phyloP scores from a whole-genome alignment of 1,284 basidiomycete genomes.

The Ganoderma sinense region DNA sequence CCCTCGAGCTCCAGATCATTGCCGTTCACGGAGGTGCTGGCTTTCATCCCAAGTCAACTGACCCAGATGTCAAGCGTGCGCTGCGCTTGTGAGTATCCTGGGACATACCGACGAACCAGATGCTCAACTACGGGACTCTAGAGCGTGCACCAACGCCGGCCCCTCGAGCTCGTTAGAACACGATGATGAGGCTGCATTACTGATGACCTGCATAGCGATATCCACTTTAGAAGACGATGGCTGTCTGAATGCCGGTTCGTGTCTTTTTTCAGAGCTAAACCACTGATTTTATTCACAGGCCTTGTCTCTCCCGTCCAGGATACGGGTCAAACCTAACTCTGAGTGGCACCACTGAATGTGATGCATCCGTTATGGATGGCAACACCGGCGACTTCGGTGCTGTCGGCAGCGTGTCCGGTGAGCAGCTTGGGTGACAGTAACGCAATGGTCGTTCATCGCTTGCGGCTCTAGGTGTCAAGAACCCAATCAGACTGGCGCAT shows the following conservation, averaged over 20 bases:
- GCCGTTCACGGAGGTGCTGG: constrained; percentile 79
- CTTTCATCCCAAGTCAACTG: constrained; percentile 51
- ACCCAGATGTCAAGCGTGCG: constrained; percentile 57
- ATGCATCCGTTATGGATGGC: constrained; percentile 77
- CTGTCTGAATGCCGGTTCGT: constrained; percentile 70
- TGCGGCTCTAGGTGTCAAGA: constrained; percentile 59
- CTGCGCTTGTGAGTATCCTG: constrained; percentile 55
- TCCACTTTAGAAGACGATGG: constrained; percentile 64
- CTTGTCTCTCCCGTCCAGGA: constrained; percentile 47
- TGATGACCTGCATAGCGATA: constrained; percentile 61
- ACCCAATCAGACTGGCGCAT: constrained; percentile 68
- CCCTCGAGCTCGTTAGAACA: constrained; percentile 26
- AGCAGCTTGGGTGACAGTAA: neutral
- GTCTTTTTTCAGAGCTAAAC: neutral
- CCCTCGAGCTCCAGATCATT: constrained; percentile 37
- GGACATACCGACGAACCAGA: neutral
- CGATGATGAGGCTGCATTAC: constrained; percentile 40
- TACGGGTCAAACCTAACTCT: constrained; percentile 79
- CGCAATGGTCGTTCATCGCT: too few species aligned
- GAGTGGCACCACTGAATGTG: constrained; percentile 76
- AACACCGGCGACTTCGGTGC: constrained; percentile 63
- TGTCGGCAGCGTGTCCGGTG: constrained; percentile 71
- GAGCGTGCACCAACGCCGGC: constrained; percentile 54
- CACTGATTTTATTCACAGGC: neutral
- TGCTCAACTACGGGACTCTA: constrained; percentile 30